phyloP scores from a whole-genome alignment of 768 basidiomycete species.

The Erythrobasidium yunnanense region DNA sequence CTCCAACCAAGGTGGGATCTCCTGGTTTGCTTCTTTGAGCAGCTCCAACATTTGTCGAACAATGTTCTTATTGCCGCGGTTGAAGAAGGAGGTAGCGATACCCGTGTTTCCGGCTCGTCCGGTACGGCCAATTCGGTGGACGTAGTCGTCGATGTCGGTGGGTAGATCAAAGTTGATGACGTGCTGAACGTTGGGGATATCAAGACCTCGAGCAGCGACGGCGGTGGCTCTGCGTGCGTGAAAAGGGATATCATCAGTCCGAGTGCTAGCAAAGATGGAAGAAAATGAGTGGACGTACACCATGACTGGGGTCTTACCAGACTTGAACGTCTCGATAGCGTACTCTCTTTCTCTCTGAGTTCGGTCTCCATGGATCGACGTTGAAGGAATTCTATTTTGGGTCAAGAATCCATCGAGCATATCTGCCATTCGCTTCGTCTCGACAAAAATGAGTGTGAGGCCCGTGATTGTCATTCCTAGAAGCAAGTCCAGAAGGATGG shows the following conservation, averaged over 20 bases:
- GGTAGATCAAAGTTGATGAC: conserved; percentile 98
- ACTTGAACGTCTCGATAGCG: conserved; percentile 89
- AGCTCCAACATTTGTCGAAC: conserved; percentile 85
- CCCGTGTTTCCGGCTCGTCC: conserved; percentile 98
- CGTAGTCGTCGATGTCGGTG: conserved; percentile 80
- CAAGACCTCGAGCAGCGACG: conserved; percentile 95
- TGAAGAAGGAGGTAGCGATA: conserved; percentile 78
- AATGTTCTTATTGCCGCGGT: conserved; percentile 46
- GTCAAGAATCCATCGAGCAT: conserved; percentile 93
- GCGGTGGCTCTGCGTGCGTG: conserved; percentile 64
- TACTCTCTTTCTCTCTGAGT: conserved; percentile 94
- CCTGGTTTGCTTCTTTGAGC: conserved; percentile 89
- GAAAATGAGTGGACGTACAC: conserved; percentile 45
- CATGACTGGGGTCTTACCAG: conserved; percentile 85
- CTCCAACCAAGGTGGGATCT: conserved; percentile 82
- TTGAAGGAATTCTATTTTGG: conserved; percentile 68
- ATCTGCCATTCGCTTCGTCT: conserved; percentile 99
- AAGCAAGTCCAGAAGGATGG: conserved; percentile 86
- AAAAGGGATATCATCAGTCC: neutral
- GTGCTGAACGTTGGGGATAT: conserved; percentile 98
- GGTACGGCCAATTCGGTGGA: conserved; percentile 41
- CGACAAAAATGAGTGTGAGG: conserved; percentile 90
- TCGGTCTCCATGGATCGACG: conserved; percentile 95
- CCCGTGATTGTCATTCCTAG: conserved; percentile 51
- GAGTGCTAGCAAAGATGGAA: neutral